phyloP scores from a whole-genome alignment of 164 flowering plant species.

The Platanus orientalis region DNA sequence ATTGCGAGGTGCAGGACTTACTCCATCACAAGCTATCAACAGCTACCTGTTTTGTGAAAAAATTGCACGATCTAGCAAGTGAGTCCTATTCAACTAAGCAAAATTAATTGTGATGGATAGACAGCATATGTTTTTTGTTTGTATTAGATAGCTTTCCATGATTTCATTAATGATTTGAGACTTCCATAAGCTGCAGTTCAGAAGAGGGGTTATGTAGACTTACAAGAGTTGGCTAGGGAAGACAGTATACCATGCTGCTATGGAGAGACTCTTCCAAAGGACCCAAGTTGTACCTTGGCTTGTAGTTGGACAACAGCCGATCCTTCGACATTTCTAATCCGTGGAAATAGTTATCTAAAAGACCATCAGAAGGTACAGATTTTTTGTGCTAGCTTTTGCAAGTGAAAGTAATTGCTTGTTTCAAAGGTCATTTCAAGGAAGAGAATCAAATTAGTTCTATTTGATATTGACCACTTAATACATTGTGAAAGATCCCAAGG shows the following conservation, averaged over 20 bases:
- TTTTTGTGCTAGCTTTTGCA: background rate
- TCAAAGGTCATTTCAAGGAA: background rate
- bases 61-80: constrained; percentile 57
- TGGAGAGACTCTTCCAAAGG: constrained; percentile 46
- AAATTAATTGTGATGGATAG: background rate
- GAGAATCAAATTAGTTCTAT: background rate
- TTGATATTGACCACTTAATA: background rate
- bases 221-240: constrained; percentile 32
- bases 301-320: constrained; percentile 49
- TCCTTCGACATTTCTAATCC: constrained; percentile 51
- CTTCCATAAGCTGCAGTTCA: constrained; percentile 42
- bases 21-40: constrained; percentile 39
- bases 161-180: constrained; percentile 5
- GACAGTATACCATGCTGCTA: constrained; percentile 31
- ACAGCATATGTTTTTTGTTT: background rate
- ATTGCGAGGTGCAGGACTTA: constrained; percentile 32
- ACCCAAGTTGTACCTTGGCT: constrained; percentile 27
- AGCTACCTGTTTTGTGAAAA: constrained; percentile 55
- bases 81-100: constrained; percentile 8
- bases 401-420: background rate
- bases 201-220: constrained; percentile 59
- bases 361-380: constrained; percentile 40
- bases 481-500: background rate
- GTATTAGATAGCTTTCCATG: background rate
- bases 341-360: constrained; percentile 39